Evolutionary conservation across 225 moss, liverwort and hornwort species (phyloP).

Genomic region (Neckera pumila): DNA sequence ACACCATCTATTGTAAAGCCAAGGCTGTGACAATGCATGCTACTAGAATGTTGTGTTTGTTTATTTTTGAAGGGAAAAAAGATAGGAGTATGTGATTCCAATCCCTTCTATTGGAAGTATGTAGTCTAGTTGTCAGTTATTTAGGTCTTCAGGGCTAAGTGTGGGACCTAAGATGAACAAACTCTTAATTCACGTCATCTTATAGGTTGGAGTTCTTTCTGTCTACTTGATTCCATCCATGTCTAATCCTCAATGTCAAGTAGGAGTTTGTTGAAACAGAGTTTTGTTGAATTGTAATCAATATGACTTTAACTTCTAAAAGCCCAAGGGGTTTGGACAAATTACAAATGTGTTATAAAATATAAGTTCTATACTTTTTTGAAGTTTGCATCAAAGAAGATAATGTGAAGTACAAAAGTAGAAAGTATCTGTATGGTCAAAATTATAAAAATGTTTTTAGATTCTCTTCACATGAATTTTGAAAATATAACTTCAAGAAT

Average conservation of each 20-base stretch:
- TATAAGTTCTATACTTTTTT: too few relatives aligned
- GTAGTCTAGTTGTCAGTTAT: rapidly evolving
- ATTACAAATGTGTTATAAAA: too few relatives aligned
- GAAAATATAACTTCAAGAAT: too few relatives aligned
- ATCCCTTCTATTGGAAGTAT: too few relatives aligned
- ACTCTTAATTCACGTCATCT: too few relatives aligned
- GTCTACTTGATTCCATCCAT: rapidly evolving
- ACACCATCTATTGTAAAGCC: neutral
- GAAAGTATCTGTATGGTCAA: too few relatives aligned
- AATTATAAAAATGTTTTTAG: too few relatives aligned
- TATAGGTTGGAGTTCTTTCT: neutral
- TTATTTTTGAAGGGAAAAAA: neutral
- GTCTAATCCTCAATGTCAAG: neutral
- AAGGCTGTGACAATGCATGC: neutral
- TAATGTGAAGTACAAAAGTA: too few relatives aligned
- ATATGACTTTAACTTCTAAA: neutral
- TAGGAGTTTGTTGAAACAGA: neutral
- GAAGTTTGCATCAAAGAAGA: too few relatives aligned
- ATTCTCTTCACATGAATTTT: too few relatives aligned
- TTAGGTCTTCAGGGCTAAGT: rapidly evolving
- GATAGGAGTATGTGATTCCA: rapidly evolving
- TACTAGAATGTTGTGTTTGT: neutral
- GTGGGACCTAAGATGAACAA: neutral
- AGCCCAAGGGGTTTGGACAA: too few relatives aligned
- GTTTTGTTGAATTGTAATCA: neutral